These are phyloP conservation scores for Pythium rishiriense DNA, from an alignment of 352 stramenopile genomes.

Conservation along the genomic window DNA sequence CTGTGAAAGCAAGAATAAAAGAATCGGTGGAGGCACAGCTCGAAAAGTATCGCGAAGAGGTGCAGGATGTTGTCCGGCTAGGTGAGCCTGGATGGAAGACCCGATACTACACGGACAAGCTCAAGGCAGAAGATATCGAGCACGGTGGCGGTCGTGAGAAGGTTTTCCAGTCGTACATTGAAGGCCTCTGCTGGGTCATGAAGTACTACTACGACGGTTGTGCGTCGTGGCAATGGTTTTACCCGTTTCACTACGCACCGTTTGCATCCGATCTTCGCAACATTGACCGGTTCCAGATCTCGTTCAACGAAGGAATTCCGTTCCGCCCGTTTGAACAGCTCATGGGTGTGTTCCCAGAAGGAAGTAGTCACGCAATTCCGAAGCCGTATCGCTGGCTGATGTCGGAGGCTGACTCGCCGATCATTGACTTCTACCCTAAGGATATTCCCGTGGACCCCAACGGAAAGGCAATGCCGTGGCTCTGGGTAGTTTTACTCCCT, in stretches of 20 bases:
- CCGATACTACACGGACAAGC: constrained; percentile 87
- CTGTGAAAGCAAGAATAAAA: constrained; percentile 82
- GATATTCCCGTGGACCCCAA: constrained; percentile 98
- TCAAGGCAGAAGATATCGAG: constrained; percentile 86
- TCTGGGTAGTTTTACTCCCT: constrained; percentile 98
- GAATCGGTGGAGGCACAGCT: constrained; percentile 74
- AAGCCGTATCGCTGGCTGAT: constrained; percentile 95
- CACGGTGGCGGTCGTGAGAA: constrained; percentile 84
- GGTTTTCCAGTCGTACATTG: constrained; percentile 96
- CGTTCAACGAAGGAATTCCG: constrained; percentile 94
- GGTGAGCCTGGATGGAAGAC: constrained; percentile 98
- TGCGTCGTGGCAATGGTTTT: constrained; percentile 99
- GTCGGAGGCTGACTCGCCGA: constrained; percentile 93
- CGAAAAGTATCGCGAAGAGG: constrained; percentile 81
- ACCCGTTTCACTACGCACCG: constrained; percentile 99
- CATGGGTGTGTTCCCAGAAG: constrained; percentile 97
- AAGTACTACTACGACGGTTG: constrained; percentile 99
- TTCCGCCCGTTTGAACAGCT: constrained; percentile 98
- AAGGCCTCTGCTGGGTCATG: constrained; percentile 99
- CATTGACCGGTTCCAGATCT: constrained; percentile 88
- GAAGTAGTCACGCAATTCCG: constrained; percentile 93
- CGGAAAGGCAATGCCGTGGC: constrained; percentile 98
- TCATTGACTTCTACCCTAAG: constrained; percentile 97
- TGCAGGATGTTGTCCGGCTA: constrained; percentile 93
- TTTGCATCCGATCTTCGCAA: constrained; percentile 92